phyloP scores from a whole-genome alignment of 176 grass and related monocot genomes.

The Cocos nucifera region DNA sequence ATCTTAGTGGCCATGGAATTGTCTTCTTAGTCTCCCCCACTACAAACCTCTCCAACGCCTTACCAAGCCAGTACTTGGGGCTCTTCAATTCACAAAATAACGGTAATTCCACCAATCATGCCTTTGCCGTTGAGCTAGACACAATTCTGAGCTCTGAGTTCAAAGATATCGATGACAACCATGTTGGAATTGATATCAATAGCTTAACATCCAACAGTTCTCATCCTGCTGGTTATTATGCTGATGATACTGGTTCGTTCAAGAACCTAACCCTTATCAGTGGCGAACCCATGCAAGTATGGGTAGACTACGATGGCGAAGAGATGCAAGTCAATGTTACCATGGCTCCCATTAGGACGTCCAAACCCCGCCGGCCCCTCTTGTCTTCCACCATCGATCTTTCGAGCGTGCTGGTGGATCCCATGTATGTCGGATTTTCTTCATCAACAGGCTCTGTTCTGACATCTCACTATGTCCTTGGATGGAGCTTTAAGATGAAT shows the following conservation, averaged over 20 bases:
- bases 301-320: constrained; percentile 1
- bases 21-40: not conserved
- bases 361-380: constrained; percentile 5
- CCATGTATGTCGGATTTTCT: constrained; percentile 12
- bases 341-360: not conserved
- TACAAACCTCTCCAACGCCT: not conserved
- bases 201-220: not conserved
- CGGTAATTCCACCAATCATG: not conserved
- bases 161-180: constrained; percentile 4
- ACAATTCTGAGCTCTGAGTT: constrained; percentile 1
- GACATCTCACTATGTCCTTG: constrained; percentile 13
- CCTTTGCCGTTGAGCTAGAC: constrained; percentile 3
- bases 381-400: constrained; percentile 8
- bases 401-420: not conserved
- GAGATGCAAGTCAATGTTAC: not conserved
- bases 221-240: constrained; percentile 1
- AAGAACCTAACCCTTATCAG: not conserved
- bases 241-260: constrained; percentile 1
- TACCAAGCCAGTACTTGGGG: constrained; percentile 22
- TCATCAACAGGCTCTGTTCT: not conserved
- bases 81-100: constrained; percentile 9
- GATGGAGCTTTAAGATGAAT: constrained; percentile 16
- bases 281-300: constrained; percentile 6
- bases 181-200: constrained; percentile 13
- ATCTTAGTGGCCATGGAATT: not conserved